Evolutionary conservation across 805 yeast species (phyloP).

Genomic region (Clavispora fructus): DNA sequence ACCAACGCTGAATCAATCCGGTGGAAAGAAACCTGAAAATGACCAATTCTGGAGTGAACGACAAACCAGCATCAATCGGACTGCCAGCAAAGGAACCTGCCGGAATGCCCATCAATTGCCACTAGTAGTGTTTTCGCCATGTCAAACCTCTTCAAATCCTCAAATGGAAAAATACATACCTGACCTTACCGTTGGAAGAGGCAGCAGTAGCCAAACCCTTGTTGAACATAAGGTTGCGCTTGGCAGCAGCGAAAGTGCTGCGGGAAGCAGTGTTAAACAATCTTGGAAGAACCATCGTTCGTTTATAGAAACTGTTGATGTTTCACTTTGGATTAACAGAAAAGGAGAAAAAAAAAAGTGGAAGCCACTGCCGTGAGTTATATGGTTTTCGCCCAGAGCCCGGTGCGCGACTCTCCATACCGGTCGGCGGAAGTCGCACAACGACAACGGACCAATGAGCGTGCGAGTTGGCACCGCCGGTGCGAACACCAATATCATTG

Average conservation of each 20-base stretch:
- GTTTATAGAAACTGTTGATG: conserved; percentile 16
- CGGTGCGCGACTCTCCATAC: conserved; percentile 16
- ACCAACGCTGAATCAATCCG: not conserved
- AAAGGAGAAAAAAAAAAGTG: conserved; percentile 10
- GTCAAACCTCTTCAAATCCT: not conserved
- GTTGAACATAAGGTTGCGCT: conserved; percentile 70
- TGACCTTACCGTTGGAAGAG: conserved; percentile 74
- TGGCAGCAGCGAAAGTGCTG: conserved; percentile 84
- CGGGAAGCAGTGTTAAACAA: conserved; percentile 58
- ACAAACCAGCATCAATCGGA: not conserved
- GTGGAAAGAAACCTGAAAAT: not conserved
- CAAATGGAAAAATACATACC: conserved; percentile 49
- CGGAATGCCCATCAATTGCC: not conserved
- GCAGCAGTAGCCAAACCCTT: conserved; percentile 79
- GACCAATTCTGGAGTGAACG: not conserved
- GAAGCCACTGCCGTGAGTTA: conserved; percentile 10
- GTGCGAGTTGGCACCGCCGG: conserved; percentile 17
- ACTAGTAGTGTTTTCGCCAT: not conserved
- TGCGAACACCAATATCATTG: conserved; percentile 20
- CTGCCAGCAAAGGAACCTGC: not conserved
- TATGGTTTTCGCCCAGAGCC: conserved; percentile 15
- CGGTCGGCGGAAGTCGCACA: conserved; percentile 15
- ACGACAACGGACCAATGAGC: conserved; percentile 19
- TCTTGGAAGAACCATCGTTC: conserved; percentile 53
- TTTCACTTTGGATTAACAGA: conserved; percentile 13